Evolutionary conservation across 495 filamentous ascomycete genomes (phyloP).

Genomic region (Chlorociboria aeruginascens): DNA sequence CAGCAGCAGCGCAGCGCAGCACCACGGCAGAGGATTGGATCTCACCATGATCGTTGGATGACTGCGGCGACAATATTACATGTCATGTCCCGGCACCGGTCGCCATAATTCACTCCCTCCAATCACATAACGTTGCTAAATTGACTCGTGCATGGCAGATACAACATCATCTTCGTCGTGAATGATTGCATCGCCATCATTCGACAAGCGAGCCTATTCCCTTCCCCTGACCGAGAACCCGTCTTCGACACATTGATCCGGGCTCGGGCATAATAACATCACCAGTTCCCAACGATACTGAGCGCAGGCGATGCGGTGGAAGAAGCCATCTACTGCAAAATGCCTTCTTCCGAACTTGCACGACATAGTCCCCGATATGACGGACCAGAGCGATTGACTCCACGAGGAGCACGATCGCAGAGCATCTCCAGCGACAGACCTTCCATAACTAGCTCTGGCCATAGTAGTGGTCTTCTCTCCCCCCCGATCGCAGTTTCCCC

Average conservation of each 20-base stretch:
- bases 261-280: not conserved
- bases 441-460: constrained; percentile 24
- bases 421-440: constrained; percentile 46
- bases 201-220: not conserved
- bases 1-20: too few species aligned
- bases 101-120: too few species aligned
- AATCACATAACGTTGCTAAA: not conserved
- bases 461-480: constrained; percentile 34
- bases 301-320: not conserved
- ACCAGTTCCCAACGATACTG: not conserved
- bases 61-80: too few species aligned
- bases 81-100: too few species aligned
- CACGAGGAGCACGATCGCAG: constrained; percentile 20
- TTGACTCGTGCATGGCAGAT: not conserved
- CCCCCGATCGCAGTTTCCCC: constrained; percentile 59
- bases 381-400: not conserved
- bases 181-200: not conserved
- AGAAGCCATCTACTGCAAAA: not conserved
- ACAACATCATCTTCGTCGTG: not conserved
- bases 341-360: constrained; percentile 6
- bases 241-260: not conserved
- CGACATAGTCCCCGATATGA: not conserved
- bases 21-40: too few species aligned
- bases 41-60: too few species aligned
- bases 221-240: not conserved